These are phyloP conservation scores for Akebia trifoliata DNA, from an alignment of 164 flowering plant genomes.

Conservation along the genomic window DNA sequence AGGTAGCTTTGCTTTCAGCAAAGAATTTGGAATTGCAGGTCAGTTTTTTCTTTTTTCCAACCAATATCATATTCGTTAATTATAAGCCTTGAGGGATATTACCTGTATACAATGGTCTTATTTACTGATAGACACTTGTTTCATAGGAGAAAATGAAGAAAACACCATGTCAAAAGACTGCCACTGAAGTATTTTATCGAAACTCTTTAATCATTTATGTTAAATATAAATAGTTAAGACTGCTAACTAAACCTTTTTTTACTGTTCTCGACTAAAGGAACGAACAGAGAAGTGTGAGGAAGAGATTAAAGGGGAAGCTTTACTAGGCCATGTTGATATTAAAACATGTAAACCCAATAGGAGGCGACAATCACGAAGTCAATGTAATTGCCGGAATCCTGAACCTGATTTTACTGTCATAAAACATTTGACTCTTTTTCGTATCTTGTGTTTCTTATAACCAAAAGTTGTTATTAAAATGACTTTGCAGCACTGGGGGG, in stretches of 20 bases:
- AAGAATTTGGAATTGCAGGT: slow-evolving; percentile 49
- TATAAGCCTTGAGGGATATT: background rate
- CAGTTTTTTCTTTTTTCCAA: slow-evolving; percentile 2
- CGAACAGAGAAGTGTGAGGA: slow-evolving; percentile 13
- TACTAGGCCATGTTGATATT: slow-evolving; percentile 13
- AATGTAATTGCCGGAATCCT: slow-evolving; percentile 33
- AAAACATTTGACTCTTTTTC: background rate
- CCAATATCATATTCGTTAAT: background rate
- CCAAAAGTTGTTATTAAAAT: background rate
- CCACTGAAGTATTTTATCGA: slow-evolving; percentile 10
- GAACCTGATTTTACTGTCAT: background rate
- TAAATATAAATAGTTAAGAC: background rate
- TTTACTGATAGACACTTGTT: background rate
- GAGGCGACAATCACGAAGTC: slow-evolving; percentile 44
- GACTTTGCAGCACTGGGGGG: slow-evolving; percentile 55
- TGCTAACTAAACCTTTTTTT: slow-evolving; percentile 6
- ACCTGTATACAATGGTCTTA: background rate
- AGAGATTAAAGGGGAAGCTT: slow-evolving; percentile 15
- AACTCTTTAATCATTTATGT: background rate
- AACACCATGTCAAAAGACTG: slow-evolving; percentile 14
- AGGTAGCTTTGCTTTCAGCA: slow-evolving; percentile 47
- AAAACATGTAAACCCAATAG: slow-evolving; percentile 20
- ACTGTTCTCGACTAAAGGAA: slow-evolving; percentile 19
- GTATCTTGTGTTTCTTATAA: background rate
- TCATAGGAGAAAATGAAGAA: slow-evolving; percentile 26